Conservation (phyloP, 371 early-diverging fungal species). For the Saksenaea oblongispora region DNA sequence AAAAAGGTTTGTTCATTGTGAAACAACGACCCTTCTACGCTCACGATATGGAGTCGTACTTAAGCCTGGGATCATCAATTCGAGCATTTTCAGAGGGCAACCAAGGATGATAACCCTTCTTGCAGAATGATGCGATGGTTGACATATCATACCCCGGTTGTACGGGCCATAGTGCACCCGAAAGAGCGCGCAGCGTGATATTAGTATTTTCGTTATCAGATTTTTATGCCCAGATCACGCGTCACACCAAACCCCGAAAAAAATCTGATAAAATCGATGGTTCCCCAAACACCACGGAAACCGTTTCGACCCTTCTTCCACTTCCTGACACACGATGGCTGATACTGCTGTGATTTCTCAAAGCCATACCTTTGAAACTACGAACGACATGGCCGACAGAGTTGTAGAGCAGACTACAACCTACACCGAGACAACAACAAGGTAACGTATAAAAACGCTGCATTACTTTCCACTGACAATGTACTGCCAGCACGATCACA, state of each 20-base stretch:
- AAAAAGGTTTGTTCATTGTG: too few relatives aligned
- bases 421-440: neutral
- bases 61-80: too few relatives aligned
- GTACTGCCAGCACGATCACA: neutral
- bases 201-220: neutral
- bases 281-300: neutral
- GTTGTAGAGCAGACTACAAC: neutral
- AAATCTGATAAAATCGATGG: neutral
- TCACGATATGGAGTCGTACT: too few relatives aligned
- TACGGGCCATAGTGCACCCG: neutral
- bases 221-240: neutral
- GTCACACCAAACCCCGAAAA: neutral
- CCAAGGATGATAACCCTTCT: too few relatives aligned
- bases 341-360: neutral
- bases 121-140: too few relatives aligned
- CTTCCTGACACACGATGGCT: neutral
- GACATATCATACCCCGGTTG: neutral
- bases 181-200: neutral
- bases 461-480: neutral
- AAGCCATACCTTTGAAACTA: neutral
- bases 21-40: too few relatives aligned
- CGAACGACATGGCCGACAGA: neutral
- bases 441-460: neutral
- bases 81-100: too few relatives aligned
- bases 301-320: neutral